Conservation (phyloP, 2,329 filamentous ascomycete species). For the Catunica adiposa region DNA sequence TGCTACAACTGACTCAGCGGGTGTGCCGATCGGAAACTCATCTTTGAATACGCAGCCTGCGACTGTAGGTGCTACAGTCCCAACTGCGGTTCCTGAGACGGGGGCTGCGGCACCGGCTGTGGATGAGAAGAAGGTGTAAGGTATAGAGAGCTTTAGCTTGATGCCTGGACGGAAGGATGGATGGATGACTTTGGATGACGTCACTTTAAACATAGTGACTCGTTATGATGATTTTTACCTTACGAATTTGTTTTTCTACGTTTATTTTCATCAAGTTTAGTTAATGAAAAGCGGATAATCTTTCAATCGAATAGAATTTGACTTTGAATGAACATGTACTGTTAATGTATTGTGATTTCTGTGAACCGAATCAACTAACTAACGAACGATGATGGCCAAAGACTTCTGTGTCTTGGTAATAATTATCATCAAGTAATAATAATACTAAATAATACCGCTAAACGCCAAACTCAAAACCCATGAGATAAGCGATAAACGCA, state of each 20-base stretch:
- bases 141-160: too few species aligned
- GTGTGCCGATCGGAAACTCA: slow-evolving; percentile 13
- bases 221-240: background rate
- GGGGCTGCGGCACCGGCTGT: slow-evolving; percentile 16
- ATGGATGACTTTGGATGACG: background rate
- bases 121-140: background rate
- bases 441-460: background rate
- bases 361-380: too few species aligned
- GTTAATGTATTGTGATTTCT: too few species aligned
- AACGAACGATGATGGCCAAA: too few species aligned
- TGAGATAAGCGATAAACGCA: too few species aligned
- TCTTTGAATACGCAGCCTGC: slow-evolving; percentile 9
- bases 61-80: slow-evolving; percentile 8
- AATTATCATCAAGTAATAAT: background rate
- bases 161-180: background rate
- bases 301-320: too few species aligned
- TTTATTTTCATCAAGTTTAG: background rate
- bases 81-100: slow-evolving; percentile 14
- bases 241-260: background rate
- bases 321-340: too few species aligned
- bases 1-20: slow-evolving; percentile 8
- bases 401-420: background rate
- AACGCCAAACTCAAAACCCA: background rate
- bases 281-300: too few species aligned
- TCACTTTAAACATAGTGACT: background rate